These are phyloP conservation scores for Filobasidium floriforme DNA, from an alignment of 768 basidiomycete species.

Conservation along the genomic window DNA sequence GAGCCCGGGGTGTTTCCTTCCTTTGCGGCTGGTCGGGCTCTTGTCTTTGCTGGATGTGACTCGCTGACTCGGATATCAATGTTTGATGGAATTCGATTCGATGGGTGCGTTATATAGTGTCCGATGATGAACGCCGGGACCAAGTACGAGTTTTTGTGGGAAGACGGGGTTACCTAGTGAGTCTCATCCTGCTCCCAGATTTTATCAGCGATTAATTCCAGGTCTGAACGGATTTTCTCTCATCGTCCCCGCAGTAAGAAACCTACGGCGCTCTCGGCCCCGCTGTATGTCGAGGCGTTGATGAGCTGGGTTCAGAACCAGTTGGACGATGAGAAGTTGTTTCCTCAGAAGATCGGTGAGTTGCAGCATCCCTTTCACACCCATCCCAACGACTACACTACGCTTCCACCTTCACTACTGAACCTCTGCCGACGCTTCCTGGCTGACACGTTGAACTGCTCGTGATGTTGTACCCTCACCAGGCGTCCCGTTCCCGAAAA, in stretches of 20 bases:
- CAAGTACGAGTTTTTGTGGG: slow-evolving; percentile 46
- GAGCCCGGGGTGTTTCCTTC: too few species aligned
- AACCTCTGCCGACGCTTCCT: too few species aligned
- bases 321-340: slow-evolving; percentile 82
- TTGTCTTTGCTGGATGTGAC: slow-evolving; percentile 12
- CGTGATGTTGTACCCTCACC: too few species aligned
- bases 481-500: slow-evolving; percentile 87
- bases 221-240: background rate
- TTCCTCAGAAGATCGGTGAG: slow-evolving; percentile 89
- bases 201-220: background rate
- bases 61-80: background rate
- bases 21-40: too few species aligned
- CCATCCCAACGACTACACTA: background rate
- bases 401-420: too few species aligned
- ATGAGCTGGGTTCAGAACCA: slow-evolving; percentile 98
- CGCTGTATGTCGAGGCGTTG: slow-evolving; percentile 87
- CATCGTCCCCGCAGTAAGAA: slow-evolving; percentile 30
- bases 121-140: slow-evolving; percentile 45
- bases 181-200: slow-evolving; percentile 13
- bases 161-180: slow-evolving; percentile 44
- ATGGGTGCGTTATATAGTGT: slow-evolving; percentile 28
- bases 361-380: background rate
- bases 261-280: slow-evolving; percentile 41
- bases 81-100: slow-evolving; percentile 7
- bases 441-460: too few species aligned